Base-by-base conservation (phyloP, 164 flowering plant genomes). In the Warburgia ugandensis region DNA sequence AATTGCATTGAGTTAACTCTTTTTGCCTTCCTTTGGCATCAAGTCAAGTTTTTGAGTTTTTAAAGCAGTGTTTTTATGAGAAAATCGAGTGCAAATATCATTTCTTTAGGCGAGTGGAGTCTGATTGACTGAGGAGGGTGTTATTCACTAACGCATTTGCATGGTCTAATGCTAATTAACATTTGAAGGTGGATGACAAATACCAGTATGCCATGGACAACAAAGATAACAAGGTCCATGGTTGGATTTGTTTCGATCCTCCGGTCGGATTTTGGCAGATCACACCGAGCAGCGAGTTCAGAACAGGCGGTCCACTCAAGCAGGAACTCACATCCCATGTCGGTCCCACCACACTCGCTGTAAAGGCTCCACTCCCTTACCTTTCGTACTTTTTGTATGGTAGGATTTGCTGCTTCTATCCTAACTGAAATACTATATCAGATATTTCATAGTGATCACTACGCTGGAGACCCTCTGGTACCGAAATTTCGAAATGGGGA, bases 251-350 rank as follows among this genome's bases (percentile, higher is more conserved):
- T 60, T 54, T 47, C 9, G 65, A 71, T 29, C 83, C 82, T 5
- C 68, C 69, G 0, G 67, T 70, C 3, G 98, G 98, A 2, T 88
- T 88, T 58, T 88, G 98, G 98, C 70, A 70, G 56, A 87, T 88
- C 40, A 85, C 81, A 13, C 95, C 98, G 2, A 85, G 90, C 48
- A 45, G 71, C 58, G 98, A 92, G 67, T 92, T 81, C 50, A 68
- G 90, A 21, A 61, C 83, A 17, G 95, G 91, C 49, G 98, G 98
- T 8, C 98, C 96, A 20, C 49, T 68, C 49, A 92, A 92, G 57
- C 98, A 92, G 72, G 72, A 77, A 21, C 81, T 92, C 8, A 66
- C 95, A 23, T 87, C 96, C 33, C 98, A 87, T 64, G 97, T 87
- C 1, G 84, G 84, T 6, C 94, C 96, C 11, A 70, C 76, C 17